Evolutionary conservation across 1,284 basidiomycete genomes (phyloP), one percentile per base, ranked within the genome.

Genomic region (Kwoniella shivajii): DNA sequence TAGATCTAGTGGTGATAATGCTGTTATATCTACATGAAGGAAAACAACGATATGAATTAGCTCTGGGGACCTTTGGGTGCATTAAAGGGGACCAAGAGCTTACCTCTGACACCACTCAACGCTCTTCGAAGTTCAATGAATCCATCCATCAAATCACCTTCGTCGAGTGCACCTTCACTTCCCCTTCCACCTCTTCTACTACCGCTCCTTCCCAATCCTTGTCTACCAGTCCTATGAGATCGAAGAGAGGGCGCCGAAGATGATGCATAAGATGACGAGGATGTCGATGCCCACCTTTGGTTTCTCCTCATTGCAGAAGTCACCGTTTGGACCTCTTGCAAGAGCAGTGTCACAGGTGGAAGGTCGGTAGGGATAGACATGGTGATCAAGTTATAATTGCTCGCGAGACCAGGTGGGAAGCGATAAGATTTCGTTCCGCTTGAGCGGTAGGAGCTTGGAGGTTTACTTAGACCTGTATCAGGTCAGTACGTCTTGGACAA

Each of bases 261-360:
- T 11, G 59, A 53, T 24, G 59, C 42, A 44, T 69, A 74, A 0
- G 61, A 65, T 1, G 71, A 67, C 1, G 70, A 60, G 22, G 73
- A 68, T 4, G 70, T 63, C 3, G 88, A 84, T 14, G 92, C 88
- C 92, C 92, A 95, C 48, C 92, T 86, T 46, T 92, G 91, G 78
- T 95, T 95, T 80, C 94, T 92, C 75, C 95, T 89, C 91, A 99
- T 96, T n/a, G 86, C 84, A 4, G 92, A 92, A 38, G 92, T 96
- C 66, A 99, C 90, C 11, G 91, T 84, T 54, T 94, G 83, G 63
- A 97, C 90, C 82, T 98, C 94, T 61, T 78, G 77, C 33, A 75
- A 71, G 30, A 78, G 67, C 13, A 76, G 71, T 16, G 71, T 74
- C 38, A 71, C 57, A n/a, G 75, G 66, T 1, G 71, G 64, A 33